Conservation (phyloP, 345 rosid genomes). For the Citrus cavaleriei region DNA sequence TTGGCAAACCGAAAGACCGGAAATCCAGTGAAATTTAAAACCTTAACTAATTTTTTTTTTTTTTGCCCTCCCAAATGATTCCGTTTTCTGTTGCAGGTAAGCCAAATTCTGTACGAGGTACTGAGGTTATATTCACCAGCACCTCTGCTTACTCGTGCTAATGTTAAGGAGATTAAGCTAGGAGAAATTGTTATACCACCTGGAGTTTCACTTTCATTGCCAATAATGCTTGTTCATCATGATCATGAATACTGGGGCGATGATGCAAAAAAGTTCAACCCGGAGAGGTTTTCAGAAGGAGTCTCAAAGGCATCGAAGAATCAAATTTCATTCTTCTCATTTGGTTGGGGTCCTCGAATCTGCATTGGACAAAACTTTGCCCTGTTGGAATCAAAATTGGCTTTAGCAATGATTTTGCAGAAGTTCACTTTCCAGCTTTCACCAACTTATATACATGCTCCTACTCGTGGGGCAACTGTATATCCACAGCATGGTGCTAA, state of each 20-base stretch:
- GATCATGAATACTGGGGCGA: slow-evolving; percentile 23
- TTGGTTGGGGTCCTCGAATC: slow-evolving; percentile 44
- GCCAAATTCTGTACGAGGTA: slow-evolving; percentile 13
- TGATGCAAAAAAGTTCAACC: slow-evolving; percentile 21
- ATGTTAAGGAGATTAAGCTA: neutral
- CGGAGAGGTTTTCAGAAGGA: slow-evolving; percentile 25
- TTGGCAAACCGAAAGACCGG: no score
- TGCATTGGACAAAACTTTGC: slow-evolving; percentile 59
- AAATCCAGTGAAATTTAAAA: no score
- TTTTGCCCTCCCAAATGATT: no score
- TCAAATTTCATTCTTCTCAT: slow-evolving; percentile 41
- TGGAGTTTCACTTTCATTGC: neutral
- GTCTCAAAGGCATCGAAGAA: slow-evolving; percentile 36
- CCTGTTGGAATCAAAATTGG: slow-evolving; percentile 41
- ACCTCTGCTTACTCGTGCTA: neutral
- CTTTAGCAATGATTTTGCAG: slow-evolving; percentile 37
- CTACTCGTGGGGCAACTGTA: slow-evolving; percentile 24
- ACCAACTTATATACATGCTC: slow-evolving; percentile 46
- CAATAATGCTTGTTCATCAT: slow-evolving; percentile 18
- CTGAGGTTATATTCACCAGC: slow-evolving; percentile 25
- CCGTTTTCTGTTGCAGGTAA: neutral
- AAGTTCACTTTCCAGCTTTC: slow-evolving; percentile 42
- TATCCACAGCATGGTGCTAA: slow-evolving; percentile 51
- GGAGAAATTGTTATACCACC: slow-evolving; percentile 15
- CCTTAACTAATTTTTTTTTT: no score